These are phyloP conservation scores for Cryptococcus sp. DNA, from an alignment of 1,284 basidiomycete species.

Conservation along the genomic window DNA sequence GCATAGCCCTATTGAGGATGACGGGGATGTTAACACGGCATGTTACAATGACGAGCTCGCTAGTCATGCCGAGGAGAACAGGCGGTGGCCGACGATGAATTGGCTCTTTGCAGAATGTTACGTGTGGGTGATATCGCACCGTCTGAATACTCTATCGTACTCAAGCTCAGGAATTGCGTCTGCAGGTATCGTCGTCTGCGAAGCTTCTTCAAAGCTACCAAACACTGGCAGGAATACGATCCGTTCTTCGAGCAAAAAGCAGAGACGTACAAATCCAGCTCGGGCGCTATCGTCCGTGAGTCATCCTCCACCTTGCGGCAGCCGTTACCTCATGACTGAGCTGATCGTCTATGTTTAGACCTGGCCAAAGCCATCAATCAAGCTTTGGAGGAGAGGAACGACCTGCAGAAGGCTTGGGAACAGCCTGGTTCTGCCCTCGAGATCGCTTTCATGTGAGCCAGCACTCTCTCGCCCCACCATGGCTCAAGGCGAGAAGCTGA, in stretches of 20 bases:
- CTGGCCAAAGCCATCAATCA: slow-evolving; percentile 47
- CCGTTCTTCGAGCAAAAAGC: slow-evolving; percentile 83
- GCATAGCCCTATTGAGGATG: slow-evolving; percentile 66
- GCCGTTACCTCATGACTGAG: background rate
- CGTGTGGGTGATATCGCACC: slow-evolving; percentile 48
- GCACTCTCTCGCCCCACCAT: too few relatives aligned
- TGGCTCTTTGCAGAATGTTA: slow-evolving; percentile 92
- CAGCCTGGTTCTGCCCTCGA: slow-evolving; percentile 42
- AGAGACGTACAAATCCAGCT: slow-evolving; percentile 78
- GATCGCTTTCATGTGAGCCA: slow-evolving; percentile 52
- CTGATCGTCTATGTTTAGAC: slow-evolving; percentile 21
- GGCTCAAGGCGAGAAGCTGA: background rate
- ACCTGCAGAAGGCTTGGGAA: slow-evolving; percentile 38
- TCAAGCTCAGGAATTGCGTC: background rate
- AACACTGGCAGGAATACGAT: slow-evolving; percentile 77
- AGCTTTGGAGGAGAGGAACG: slow-evolving; percentile 34
- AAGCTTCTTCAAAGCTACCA: slow-evolving; percentile 69
- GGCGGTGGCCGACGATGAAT: slow-evolving; percentile 87
- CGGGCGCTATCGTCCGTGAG: slow-evolving; percentile 72
- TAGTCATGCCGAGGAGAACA: slow-evolving; percentile 59
- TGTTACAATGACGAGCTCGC: slow-evolving; percentile 75
- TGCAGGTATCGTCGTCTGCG: slow-evolving; percentile 80
- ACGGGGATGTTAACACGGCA: slow-evolving; percentile 68
- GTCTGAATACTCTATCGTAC: slow-evolving; percentile 54
- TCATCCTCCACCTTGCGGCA: slow-evolving; percentile 7